Evolutionary conservation across 441 rosid species (phyloP), one percentile per base, ranked within the genome.

Genomic region (Omphalea diandra): DNA sequence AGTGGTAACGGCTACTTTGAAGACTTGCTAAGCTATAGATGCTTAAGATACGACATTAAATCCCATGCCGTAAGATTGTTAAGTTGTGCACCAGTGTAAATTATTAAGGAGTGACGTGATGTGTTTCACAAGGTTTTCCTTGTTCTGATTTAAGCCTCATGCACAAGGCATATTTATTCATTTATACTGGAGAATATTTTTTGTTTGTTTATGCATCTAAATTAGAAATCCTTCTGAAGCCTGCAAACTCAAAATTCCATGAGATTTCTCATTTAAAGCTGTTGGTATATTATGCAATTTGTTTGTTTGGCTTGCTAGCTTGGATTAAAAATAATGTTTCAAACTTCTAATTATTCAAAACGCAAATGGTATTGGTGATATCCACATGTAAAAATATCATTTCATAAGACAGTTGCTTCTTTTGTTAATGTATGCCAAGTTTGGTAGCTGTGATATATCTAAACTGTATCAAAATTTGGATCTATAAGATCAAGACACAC

Each of bases 241-340:
- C 43, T 26, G 4, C 6, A 29, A 27, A 29, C 60, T n/a, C n/a
- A n/a, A n/a, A n/a, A n/a, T n/a, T n/a, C n/a, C 38, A n/a, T n/a
- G n/a, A n/a, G n/a, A 26, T 8, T 22, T 35, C 8, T 38, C 17
- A 27, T 41, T 32, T 14, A 17, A 54, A 63, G 43, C 32, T 27
- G 52, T 52, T 61, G 22, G 63, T 31, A 52, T n/a, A n/a, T n/a
- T n/a, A n/a, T 69, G 52, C 24, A 33, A 56, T 49, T 3, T 44
- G 24, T 44, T 58, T 35, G 41, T 35, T 46, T 65, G 18, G 27
- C 24, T 41, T 32, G 24, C 61, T 32, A 22, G 55, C 24, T 43
- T 49, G 22, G 38, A 47, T 44, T 40, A 47, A 18, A 57, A 10
- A n/a, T n/a, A n/a, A 12, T 61, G 44, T 43, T 20, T 5, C 17